Conservation (phyloP, 495 filamentous ascomycete genomes). For the Talaromyces adpressus region DNA sequence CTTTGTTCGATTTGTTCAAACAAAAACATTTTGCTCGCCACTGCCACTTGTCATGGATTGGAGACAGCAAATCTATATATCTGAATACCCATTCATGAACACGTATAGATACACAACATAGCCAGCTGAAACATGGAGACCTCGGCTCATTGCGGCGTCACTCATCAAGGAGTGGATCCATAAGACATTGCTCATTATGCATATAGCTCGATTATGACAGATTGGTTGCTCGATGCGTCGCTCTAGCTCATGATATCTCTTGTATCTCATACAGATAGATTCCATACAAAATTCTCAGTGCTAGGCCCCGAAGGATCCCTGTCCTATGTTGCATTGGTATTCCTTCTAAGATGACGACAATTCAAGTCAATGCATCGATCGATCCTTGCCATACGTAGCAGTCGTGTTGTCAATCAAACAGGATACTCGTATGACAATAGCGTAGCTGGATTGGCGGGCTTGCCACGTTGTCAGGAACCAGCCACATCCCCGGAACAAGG, state of each 20-base stretch:
- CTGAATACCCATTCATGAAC: not conserved
- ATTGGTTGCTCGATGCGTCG: not conserved
- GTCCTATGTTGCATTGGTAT: not conserved
- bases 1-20: not conserved
- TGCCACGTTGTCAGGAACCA: constrained; percentile 7
- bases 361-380: not conserved
- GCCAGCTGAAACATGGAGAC: constrained; percentile 1
- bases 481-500: constrained; percentile 3
- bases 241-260: not conserved
- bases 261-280: not conserved
- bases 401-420: not conserved
- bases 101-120: not conserved
- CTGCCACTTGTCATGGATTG: not conserved
- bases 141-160: not conserved
- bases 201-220: not conserved
- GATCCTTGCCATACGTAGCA: not conserved
- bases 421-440: not conserved
- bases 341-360: not conserved
- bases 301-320: not conserved
- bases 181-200: not conserved
- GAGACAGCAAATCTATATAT: not conserved
- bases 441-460: not conserved
- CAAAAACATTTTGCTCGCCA: not conserved
- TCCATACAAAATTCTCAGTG: not conserved
- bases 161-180: not conserved